These are phyloP conservation scores for Rubia tinctorum DNA, from an alignment of 305 asterid species.

Conservation along the genomic window DNA sequence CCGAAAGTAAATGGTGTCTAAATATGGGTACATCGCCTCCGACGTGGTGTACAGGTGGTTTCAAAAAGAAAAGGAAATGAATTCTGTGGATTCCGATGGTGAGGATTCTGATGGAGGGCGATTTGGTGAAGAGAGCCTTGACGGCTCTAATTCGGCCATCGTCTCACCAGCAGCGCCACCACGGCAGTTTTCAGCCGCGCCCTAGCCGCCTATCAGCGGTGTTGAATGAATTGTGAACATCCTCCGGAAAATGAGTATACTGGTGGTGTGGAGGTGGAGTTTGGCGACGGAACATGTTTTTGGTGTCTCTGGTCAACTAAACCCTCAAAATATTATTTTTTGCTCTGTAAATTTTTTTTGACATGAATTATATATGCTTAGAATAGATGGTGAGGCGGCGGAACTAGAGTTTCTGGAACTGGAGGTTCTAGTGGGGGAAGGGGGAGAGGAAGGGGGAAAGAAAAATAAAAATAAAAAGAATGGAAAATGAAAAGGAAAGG, in stretches of 20 bases:
- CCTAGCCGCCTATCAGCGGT: conserved; percentile 30
- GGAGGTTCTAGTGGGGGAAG: too few species aligned
- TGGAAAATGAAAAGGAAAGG: too few species aligned
- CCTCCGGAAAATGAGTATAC: background rate
- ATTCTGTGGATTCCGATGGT: conserved; percentile 6
- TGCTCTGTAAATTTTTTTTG: background rate
- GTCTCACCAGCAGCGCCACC: conserved; percentile 33
- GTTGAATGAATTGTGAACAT: conserved; percentile 4
- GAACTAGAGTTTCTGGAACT: too few species aligned
- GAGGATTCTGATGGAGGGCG: too few species aligned
- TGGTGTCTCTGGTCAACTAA: conserved; percentile 21
- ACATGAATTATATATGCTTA: background rate
- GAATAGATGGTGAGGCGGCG: background rate
- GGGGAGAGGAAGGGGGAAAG: too few species aligned
- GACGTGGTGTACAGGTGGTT: background rate
- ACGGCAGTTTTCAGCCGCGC: conserved; percentile 17
- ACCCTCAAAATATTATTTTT: background rate
- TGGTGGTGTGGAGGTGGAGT: conserved; percentile 6
- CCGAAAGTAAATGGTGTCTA: background rate
- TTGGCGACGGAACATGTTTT: conserved; percentile 16
- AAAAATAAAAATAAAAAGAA: too few species aligned
- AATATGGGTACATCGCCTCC: background rate
- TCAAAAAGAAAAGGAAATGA: too few species aligned
- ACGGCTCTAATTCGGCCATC: conserved; percentile 36
- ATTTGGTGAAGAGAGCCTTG: conserved; percentile 31